These are phyloP conservation scores for Candida xyloterini DNA, from an alignment of 805 yeast species.

Conservation along the genomic window DNA sequence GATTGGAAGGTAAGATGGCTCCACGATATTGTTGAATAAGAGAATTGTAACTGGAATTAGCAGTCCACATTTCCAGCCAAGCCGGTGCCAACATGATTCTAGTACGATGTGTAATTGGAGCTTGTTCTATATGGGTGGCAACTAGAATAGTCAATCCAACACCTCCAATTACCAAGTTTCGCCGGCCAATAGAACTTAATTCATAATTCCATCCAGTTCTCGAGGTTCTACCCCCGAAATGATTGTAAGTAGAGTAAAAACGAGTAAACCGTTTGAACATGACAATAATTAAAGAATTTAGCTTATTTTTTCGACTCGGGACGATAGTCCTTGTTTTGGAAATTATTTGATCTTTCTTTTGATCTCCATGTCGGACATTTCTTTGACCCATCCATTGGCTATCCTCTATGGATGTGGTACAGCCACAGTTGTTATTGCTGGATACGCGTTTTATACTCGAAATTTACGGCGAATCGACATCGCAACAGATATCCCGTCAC, in stretches of 20 bases:
- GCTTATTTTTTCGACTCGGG: slow-evolving; percentile 1
- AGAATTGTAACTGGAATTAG: slow-evolving; percentile 61
- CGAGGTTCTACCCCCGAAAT: slow-evolving; percentile 21
- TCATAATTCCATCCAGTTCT: slow-evolving; percentile 11
- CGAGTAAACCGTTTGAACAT: slow-evolving; percentile 7
- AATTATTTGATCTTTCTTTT: slow-evolving; percentile 1
- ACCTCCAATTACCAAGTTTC: slow-evolving; percentile 32
- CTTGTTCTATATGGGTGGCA: slow-evolving; percentile 62
- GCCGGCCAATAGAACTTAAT: slow-evolving; percentile 11
- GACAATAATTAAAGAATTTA: neutral
- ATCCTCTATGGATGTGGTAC: slow-evolving; percentile 31
- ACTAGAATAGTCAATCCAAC: slow-evolving; percentile 38
- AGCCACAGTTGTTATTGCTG: slow-evolving; percentile 37
- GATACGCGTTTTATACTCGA: slow-evolving; percentile 42
- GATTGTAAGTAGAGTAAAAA: slow-evolving; percentile 22
- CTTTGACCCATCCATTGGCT: slow-evolving; percentile 29
- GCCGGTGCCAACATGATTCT: slow-evolving; percentile 72
- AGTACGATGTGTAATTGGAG: slow-evolving; percentile 73
- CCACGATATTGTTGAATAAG: slow-evolving; percentile 52
- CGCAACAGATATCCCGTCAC: slow-evolving; percentile 48
- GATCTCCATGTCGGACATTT: slow-evolving; percentile 13
- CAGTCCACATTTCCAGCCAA: slow-evolving; percentile 60
- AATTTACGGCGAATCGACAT: slow-evolving; percentile 50
- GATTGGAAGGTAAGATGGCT: slow-evolving; percentile 55
- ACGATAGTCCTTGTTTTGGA: slow-evolving; percentile 5